Conservation (phyloP, 768 basidiomycete species). For the Rhodotorula diobovata region DNA sequence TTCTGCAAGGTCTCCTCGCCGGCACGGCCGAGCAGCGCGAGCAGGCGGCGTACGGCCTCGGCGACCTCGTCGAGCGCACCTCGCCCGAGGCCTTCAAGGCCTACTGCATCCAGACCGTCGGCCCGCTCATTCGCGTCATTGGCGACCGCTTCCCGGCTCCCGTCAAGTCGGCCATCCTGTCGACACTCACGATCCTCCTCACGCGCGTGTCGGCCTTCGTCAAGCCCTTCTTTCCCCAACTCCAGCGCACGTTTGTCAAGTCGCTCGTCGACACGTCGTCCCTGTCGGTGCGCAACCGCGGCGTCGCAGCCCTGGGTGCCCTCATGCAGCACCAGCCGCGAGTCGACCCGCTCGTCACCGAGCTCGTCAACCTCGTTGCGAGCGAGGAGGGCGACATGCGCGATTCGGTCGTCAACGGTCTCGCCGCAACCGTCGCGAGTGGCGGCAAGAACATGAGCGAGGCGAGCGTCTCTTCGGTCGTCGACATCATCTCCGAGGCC, state of each 20-base stretch:
- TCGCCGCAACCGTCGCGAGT: constrained; percentile 66
- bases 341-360: constrained; percentile 86
- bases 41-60: constrained; percentile 90
- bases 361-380: constrained; percentile 54
- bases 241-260: constrained; percentile 95
- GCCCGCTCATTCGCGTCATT: constrained; percentile 63
- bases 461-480: constrained; percentile 64
- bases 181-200: constrained; percentile 77
- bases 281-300: constrained; percentile 69
- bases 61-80: constrained; percentile 88
- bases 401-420: constrained; percentile 67
- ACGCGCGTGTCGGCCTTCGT: constrained; percentile 80
- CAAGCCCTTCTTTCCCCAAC: constrained; percentile 96
- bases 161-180: constrained; percentile 86
- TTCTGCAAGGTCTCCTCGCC: constrained; percentile 69
- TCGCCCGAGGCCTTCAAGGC: constrained; percentile 82
- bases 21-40: constrained; percentile 83
- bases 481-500: constrained; percentile 71
- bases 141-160: constrained; percentile 66
- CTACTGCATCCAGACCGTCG: constrained; percentile 90
- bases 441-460: constrained; percentile 73
- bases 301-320: constrained; percentile 76
- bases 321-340: constrained; percentile 86
- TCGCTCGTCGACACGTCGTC: constrained; percentile 76
- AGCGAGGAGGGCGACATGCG: constrained; percentile 62